These are phyloP conservation scores for Ormosia semicastrata DNA, from an alignment of 306 rosid genomes.

Conservation along the genomic window DNA sequence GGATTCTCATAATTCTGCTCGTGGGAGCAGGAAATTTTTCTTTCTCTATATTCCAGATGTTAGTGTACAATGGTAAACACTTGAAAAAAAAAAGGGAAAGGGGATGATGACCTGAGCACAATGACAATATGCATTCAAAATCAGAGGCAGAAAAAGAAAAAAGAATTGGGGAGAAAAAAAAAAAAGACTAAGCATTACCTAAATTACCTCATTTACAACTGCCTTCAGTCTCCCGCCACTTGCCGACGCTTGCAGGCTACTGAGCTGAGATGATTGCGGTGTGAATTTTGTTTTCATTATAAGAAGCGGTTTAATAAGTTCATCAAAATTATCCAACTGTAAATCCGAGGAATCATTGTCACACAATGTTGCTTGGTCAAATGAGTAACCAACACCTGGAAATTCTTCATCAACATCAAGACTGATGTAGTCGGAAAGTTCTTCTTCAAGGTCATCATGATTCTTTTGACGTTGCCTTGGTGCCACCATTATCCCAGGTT, in stretches of 20 bases:
- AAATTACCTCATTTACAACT: slow-evolving; percentile 20
- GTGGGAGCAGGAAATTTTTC: background rate
- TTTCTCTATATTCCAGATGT: background rate
- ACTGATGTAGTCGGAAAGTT: slow-evolving; percentile 52
- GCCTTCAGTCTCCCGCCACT: background rate
- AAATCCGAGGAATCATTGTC: slow-evolving; percentile 44
- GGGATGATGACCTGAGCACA: slow-evolving; percentile 13
- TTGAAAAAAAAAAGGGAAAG: slow-evolving; percentile 15
- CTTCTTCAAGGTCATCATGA: slow-evolving; percentile 26
- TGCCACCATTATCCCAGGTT: slow-evolving; percentile 27
- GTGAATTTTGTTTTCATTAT: slow-evolving; percentile 37
- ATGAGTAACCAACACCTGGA: slow-evolving; percentile 27
- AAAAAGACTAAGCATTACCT: background rate
- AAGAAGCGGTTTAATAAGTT: slow-evolving; percentile 56
- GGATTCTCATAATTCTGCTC: background rate
- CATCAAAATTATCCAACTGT: slow-evolving; percentile 51
- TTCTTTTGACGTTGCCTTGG: slow-evolving; percentile 32
- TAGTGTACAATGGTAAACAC: slow-evolving; percentile 17
- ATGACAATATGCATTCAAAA: background rate
- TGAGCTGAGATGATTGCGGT: slow-evolving; percentile 10
- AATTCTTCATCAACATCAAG: slow-evolving; percentile 51
- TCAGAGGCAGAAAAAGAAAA: background rate
- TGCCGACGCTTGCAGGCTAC: slow-evolving; percentile 24
- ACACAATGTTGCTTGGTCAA: slow-evolving; percentile 31
- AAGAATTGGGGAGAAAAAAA: background rate